Evolutionary conservation across 768 basidiomycete species (phyloP), one percentile per base, ranked within the genome.

Genomic region (Trametes gibbosa): DNA sequence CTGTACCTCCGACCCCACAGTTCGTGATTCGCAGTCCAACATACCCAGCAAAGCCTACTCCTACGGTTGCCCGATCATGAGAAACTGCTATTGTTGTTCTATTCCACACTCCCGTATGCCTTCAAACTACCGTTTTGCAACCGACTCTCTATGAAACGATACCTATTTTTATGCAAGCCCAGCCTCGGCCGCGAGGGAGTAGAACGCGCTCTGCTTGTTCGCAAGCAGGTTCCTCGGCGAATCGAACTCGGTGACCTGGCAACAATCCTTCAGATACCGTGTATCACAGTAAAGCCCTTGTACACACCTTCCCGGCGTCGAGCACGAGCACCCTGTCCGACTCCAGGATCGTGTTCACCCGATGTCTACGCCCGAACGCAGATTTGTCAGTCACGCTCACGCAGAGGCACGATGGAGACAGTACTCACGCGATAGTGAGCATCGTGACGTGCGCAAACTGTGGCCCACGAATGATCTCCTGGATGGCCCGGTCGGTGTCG

Each of bases 401-500:
- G 17, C 2, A 19, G 10, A 47, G 50, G 13, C 13, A 35, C 23
- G 52, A 23, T 12, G 34, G 34, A 27, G 63, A 60, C 32, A 17
- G 56, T 49, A 79, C 84, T 66, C 75, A 91, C 84, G 91, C 92
- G 66, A 94, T 92, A 14, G 91, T 94, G 52, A 96, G 72, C 56
- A 94, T 92, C 12, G 93, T 95, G 14, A 89, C 86, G 58, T 87
- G 74, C 2, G 79, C 74, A 68, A 95, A 96, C 29, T 87, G 81
- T 4, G 86, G 81, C 7, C 93, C 91, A 25, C 85, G 81, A 46
- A 96, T 89, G 62, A 94, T 93, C 12, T 86, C 85, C 75, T 97
- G 94, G 62, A 95, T 90, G 27, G 89, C 89, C 57, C 81, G 81
- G 69, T 96, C 94, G 9, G 93, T 95, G 68, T 95, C 92, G 34